Conservation (phyloP, 345 rosid species). For the Populus tremula region DNA sequence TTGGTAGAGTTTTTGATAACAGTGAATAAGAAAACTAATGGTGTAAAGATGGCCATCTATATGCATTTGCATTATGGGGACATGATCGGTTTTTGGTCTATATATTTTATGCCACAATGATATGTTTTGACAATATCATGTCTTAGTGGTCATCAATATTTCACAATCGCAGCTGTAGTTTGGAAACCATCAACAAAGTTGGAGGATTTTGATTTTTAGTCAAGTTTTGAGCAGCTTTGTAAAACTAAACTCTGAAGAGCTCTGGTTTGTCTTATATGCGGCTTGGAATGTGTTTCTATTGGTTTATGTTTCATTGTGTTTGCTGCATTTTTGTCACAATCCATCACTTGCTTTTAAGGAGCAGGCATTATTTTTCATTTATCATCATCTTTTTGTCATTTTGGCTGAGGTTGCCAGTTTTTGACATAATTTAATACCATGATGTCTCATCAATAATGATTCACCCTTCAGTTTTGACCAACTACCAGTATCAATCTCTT, state of each 20-base stretch:
- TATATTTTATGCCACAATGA: not conserved
- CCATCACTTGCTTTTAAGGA: too few species aligned
- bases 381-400: too few species aligned
- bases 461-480: constrained; percentile 1
- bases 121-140: not conserved
- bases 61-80: not conserved
- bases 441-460: not conserved
- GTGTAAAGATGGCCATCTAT: not conserved
- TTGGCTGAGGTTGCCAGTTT: not conserved
- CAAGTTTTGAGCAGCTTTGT: not conserved
- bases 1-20: not conserved
- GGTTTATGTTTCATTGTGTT: too few species aligned
- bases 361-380: too few species aligned
- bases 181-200: not conserved
- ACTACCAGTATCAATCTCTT: not conserved
- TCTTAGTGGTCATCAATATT: not conserved
- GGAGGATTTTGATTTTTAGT: not conserved
- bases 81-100: not conserved
- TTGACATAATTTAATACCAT: not conserved
- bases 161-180: not conserved
- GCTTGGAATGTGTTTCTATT: too few species aligned
- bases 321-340: too few species aligned
- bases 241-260: too few species aligned
- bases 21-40: not conserved
- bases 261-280: too few species aligned